Percentiles rank a stretch among this genome's conserved stretches.
Conservation (phyloP, 2,329 filamentous ascomycete genomes). For the Diplodia scrobiculata region DNA sequence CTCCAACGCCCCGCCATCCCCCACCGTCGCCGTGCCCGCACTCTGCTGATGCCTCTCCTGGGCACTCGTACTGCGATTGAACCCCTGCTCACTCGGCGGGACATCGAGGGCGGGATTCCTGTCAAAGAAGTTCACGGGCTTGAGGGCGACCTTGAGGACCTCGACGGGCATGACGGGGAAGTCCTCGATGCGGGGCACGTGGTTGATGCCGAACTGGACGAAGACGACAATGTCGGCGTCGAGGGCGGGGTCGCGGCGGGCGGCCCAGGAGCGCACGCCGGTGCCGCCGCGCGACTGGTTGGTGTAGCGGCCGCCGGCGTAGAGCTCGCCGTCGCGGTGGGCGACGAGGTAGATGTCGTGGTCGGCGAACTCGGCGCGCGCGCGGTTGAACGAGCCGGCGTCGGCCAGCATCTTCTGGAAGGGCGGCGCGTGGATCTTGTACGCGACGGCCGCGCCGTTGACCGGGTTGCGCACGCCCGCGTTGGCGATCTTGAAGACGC, state of each 20-base stretch:
- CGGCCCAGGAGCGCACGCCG: conserved; percentile 53
- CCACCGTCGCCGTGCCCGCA: conserved; percentile 22
- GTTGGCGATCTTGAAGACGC: conserved; percentile 56
- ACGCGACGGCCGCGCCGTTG: conserved; percentile 53
- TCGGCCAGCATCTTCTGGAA: conserved; percentile 58
- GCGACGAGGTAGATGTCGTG: conserved; percentile 62
- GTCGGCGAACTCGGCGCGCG: conserved; percentile 61
- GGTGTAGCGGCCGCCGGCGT: conserved; percentile 62
- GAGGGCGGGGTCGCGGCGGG: conserved; percentile 56
- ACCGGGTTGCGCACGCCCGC: conserved; percentile 49
- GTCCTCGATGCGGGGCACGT: conserved; percentile 59
- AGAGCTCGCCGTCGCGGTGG: conserved; percentile 61
- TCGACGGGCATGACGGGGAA: conserved; percentile 63
- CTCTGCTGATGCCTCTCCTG: conserved; percentile 40
- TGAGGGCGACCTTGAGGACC: conserved; percentile 59
- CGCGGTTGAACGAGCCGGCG: conserved; percentile 58
- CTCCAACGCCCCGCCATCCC: conserved; percentile 4
- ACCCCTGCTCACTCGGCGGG: conserved; percentile 54
- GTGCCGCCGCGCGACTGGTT: conserved; percentile 60
- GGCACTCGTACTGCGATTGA: conserved; percentile 48
- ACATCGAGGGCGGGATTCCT: conserved; percentile 63
- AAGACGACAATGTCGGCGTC: conserved; percentile 61
- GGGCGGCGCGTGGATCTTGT: conserved; percentile 54
- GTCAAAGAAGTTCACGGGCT: conserved; percentile 62
- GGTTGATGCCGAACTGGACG: conserved; percentile 61